These are phyloP conservation scores for Emergomyces orientalis DNA, from an alignment of 2,329 filamentous ascomycete genomes.

Conservation along the genomic window DNA sequence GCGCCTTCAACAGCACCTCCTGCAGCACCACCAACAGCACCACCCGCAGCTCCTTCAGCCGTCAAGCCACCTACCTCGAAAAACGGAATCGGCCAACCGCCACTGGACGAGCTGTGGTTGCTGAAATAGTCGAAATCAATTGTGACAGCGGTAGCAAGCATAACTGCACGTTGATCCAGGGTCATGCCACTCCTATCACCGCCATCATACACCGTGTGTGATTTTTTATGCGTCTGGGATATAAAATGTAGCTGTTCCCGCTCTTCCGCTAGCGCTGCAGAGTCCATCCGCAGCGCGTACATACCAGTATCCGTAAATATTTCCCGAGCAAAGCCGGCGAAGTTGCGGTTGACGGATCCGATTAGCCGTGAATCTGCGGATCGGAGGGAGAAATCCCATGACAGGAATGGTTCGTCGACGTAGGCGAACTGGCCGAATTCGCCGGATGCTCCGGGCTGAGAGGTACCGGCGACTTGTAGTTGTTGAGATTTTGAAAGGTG, in stretches of 20 bases:
- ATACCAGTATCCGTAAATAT: constrained; percentile 58
- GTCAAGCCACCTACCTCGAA: constrained; percentile 36
- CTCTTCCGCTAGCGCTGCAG: constrained; percentile 39
- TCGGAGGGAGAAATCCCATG: constrained; percentile 55
- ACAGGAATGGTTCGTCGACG: constrained; percentile 54
- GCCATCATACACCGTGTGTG: constrained; percentile 13
- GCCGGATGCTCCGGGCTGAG: constrained; percentile 22
- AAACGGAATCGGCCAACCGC: constrained; percentile 45
- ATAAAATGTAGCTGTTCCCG: constrained; percentile 29
- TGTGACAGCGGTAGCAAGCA: constrained; percentile 56
- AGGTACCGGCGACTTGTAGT: constrained; percentile 29
- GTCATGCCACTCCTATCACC: constrained; percentile 45
- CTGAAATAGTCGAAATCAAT: constrained; percentile 62
- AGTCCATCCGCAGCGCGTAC: constrained; percentile 56
- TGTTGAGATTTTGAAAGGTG: constrained; percentile 43
- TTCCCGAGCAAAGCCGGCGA: constrained; percentile 53
- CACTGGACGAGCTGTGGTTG: constrained; percentile 44
- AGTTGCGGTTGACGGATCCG: constrained; percentile 56
- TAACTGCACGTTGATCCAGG: constrained; percentile 55
- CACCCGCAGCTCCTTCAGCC: constrained; percentile 27
- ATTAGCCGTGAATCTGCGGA: constrained; percentile 43
- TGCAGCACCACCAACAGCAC: constrained; percentile 23
- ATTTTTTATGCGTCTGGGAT: constrained; percentile 28
- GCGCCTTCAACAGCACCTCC: constrained; percentile 18
- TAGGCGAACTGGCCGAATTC: constrained; percentile 53